These are phyloP conservation scores for Puccinia coronata DNA, from an alignment of 1,284 basidiomycete species.

Conservation along the genomic window DNA sequence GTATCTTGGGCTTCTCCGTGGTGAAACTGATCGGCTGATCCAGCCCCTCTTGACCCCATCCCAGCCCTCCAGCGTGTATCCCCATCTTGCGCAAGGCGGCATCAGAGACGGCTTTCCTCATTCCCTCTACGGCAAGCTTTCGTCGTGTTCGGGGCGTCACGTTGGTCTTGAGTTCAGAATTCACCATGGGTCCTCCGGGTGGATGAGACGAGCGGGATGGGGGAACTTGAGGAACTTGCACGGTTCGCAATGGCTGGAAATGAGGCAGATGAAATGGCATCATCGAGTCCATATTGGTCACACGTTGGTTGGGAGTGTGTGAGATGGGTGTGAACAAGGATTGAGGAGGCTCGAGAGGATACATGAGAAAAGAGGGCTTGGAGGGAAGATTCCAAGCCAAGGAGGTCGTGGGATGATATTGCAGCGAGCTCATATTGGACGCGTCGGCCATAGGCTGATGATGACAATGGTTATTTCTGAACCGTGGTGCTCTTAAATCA, in stretches of 20 bases:
- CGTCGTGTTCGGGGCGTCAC: constrained; percentile 12
- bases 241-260: background rate
- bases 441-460: constrained; percentile 18
- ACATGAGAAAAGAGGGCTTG: constrained; percentile 12
- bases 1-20: background rate
- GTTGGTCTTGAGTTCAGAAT: background rate
- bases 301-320: background rate
- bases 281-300: background rate
- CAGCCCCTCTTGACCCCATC: background rate
- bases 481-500: background rate
- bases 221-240: background rate
- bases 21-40: constrained; percentile 16
- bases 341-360: background rate
- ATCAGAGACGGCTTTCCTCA: constrained; percentile 30
- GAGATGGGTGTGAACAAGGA: background rate
- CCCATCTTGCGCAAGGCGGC: constrained; percentile 40
- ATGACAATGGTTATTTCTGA: background rate
- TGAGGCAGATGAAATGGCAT: background rate
- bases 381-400: background rate
- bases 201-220: background rate
- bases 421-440: constrained; percentile 26
- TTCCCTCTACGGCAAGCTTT: constrained; percentile 23
- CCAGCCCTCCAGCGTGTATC: background rate
- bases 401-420: background rate
- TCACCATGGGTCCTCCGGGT: too few species aligned